Evolutionary conservation across 805 yeast genomes (phyloP), one percentile per base, ranked within the genome.

Genomic region (Metschnikowia lachancei): DNA sequence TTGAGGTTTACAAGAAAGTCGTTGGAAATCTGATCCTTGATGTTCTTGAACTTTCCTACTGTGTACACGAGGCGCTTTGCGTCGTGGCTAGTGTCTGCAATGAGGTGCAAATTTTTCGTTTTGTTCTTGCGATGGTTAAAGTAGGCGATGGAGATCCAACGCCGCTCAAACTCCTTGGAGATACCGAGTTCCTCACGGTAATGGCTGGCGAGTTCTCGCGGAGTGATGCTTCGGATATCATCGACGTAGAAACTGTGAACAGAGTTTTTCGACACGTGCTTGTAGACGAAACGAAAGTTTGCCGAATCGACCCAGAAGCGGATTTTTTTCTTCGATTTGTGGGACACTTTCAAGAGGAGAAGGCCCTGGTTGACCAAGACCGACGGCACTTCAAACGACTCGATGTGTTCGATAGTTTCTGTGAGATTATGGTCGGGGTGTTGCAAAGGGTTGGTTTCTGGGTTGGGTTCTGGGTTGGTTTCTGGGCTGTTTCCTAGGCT

Each of bases 111-210:
- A 0, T 91, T 86, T 56, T 88, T 87, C 37, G 88, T 69, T 60
- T 85, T 87, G 42, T 78, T 72, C 45, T 77, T 81, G 5, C 78
- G 71, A 6, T 76, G 72, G 51, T 80, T 76, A 46, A 74, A 78
- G 60, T 88, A 92, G 11, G 89, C 80, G 28, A 92, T 77, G 0
- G 96, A 83, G 0, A 88, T 75, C 99, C 99, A 92, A 8, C 78
- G 65, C 11, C 73, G 69, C 36, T 81, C 80, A 44, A 76, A 78
- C 41, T 84, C 89, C 30, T 80, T 69, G 1, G 90, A 78, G 1
- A 89, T 77, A 31, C 85, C 82, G 54, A 87, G 79, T 63, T 90
- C 96, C 59, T 91, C 96, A 50, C 96, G 69, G 60, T 90, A 92
- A 54, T 88, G 87, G 30, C 78, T 76, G 1, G 97, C 97, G 56